phyloP scores from a whole-genome alignment of 495 filamentous ascomycete species.

The Talaromyces liani region DNA sequence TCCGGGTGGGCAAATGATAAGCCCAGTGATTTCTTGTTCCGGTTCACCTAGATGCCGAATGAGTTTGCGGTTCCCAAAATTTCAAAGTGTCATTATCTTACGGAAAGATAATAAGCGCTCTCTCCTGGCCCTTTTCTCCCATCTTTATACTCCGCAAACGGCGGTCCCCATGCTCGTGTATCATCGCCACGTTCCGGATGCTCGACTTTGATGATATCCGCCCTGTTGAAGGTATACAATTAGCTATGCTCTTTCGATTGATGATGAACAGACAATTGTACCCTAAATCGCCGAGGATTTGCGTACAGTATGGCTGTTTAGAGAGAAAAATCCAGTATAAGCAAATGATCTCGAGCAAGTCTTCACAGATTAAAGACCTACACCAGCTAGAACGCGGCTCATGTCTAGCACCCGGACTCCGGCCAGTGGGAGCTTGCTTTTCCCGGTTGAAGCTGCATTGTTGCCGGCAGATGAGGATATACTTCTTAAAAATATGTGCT shows the following conservation, averaged over 20 bases:
- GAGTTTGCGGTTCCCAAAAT: neutral
- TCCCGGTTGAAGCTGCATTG: neutral
- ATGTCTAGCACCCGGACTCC: slow-evolving; percentile 16
- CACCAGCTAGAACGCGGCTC: slow-evolving; percentile 17
- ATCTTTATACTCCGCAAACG: slow-evolving; percentile 71
- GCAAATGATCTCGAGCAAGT: neutral
- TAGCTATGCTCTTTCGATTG: neutral
- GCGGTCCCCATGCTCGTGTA: slow-evolving; percentile 93
- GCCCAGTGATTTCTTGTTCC: slow-evolving; percentile 84
- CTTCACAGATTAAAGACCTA: slow-evolving; percentile 10
- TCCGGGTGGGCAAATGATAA: slow-evolving; percentile 68
- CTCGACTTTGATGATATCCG: slow-evolving; percentile 95
- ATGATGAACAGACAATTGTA: slow-evolving; percentile 34
- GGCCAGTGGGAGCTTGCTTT: slow-evolving; percentile 15
- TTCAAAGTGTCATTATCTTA: slow-evolving; percentile 29
- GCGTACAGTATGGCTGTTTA: slow-evolving; percentile 86
- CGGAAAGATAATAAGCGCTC: slow-evolving; percentile 88
- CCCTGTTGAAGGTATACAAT: slow-evolving; percentile 44
- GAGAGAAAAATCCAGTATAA: slow-evolving; percentile 3
- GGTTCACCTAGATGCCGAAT: slow-evolving; percentile 42
- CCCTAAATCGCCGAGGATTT: slow-evolving; percentile 96
- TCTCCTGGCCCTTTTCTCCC: slow-evolving; percentile 71
- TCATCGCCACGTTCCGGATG: slow-evolving; percentile 90
- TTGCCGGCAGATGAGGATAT: neutral
- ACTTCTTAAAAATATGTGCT: neutral